Base-by-base conservation (phyloP, 805 yeast genomes). In the Millerozyma miso region DNA sequence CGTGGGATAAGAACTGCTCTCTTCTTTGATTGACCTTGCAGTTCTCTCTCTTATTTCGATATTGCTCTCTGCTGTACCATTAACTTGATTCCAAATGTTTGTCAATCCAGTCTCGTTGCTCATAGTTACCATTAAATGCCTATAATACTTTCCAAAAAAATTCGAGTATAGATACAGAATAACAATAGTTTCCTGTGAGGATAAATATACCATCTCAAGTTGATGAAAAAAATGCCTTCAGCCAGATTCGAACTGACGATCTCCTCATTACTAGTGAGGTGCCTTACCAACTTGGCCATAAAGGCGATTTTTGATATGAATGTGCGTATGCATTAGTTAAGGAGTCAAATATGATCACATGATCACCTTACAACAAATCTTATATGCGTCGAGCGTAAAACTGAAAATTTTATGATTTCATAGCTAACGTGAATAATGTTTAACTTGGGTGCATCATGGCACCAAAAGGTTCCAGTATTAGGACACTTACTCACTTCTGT, bases 191-290 rank as follows among this genome's bases (percentile, higher is more conserved):
- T n/a, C n/a, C n/a, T n/a, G n/a, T n/a, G n/a, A n/a, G n/a, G n/a
- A n/a, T n/a, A n/a, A n/a, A n/a, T n/a, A n/a, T n/a, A n/a, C n/a
- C n/a, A n/a, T n/a, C n/a, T n/a, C n/a, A n/a, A 32, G 34, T 13
- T 8, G n/a, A 7, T 31, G 42, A 51, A 53, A 49, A 35, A 44
- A 41, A 46, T 58, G 62, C 63, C 60, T 52, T 54, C 62, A 58
- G 60, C 60, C 60, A 55, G 63, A 58, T 50, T 58, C 62, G 60
- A 62, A 60, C 67, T 59, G 63, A 62, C 63, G 67, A 61, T 62
- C 67, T 62, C 67, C 65, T 61, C 67, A 61, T 62, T 62, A 62
- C 66, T 62, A 60, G 67, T 60, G 65, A 60, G 67, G 67, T 60
- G 67, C 65, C 66, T 62, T 60, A 60, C 66, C 67, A 62, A 59